phyloP scores from a whole-genome alignment of 1,284 basidiomycete species.

The Cryptococcus floricola region DNA sequence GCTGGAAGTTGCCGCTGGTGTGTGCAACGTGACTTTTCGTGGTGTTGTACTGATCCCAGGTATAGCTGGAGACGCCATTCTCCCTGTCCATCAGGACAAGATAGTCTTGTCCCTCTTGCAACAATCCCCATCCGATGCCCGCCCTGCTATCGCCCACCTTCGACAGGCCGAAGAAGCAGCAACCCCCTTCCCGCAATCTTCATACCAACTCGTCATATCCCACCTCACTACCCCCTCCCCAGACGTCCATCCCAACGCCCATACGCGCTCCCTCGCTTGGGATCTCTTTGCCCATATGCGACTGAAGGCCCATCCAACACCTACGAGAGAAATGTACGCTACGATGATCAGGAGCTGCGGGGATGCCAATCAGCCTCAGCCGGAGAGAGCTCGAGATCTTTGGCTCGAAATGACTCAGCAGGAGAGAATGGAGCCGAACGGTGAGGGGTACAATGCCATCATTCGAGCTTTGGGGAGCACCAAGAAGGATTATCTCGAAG shows the following conservation, averaged over 20 bases:
- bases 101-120: slow-evolving; percentile 29
- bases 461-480: slow-evolving; percentile 64
- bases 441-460: slow-evolving; percentile 71
- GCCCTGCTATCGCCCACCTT: slow-evolving; percentile 42
- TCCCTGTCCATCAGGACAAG: slow-evolving; percentile 26
- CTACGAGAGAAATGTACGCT: slow-evolving; percentile 70
- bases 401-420: slow-evolving; percentile 84
- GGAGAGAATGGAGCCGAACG: slow-evolving; percentile 57
- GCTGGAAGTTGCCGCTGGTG: slow-evolving; percentile 20
- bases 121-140: slow-evolving; percentile 21
- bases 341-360: slow-evolving; percentile 87
- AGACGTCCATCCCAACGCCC: slow-evolving; percentile 21
- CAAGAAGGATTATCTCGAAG: slow-evolving; percentile 63
- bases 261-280: slow-evolving; percentile 67
- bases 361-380: slow-evolving; percentile 59
- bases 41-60: slow-evolving; percentile 1
- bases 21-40: slow-evolving; percentile 4
- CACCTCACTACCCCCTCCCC: slow-evolving; percentile 32
- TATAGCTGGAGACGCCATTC: slow-evolving; percentile 18
- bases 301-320: slow-evolving; percentile 80
- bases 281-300: slow-evolving; percentile 95
- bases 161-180: slow-evolving; percentile 40
- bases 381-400: slow-evolving; percentile 86
- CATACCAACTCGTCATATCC: slow-evolving; percentile 45
- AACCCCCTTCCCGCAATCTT: slow-evolving; percentile 44